Evolutionary conservation across 257 asterid species (phyloP).

Genomic region (Hygrophila difformis): DNA sequence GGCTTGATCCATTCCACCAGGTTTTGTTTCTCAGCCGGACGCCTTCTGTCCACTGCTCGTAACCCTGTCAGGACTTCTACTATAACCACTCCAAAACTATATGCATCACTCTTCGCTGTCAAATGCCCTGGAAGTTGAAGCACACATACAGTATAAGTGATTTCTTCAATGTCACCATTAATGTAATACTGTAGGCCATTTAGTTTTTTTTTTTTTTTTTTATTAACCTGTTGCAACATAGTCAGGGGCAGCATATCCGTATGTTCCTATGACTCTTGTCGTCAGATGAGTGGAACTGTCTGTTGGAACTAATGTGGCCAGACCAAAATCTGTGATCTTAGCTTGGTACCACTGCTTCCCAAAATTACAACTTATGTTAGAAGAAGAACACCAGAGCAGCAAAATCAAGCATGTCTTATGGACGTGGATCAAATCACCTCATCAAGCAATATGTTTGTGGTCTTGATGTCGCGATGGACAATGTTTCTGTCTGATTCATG

Average conservation of each 20-base stretch:
- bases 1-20: conserved; percentile 18
- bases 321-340: conserved; percentile 20
- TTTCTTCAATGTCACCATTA: too few relatives aligned
- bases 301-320: conserved; percentile 18
- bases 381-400: not conserved
- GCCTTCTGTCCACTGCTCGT: conserved; percentile 7
- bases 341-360: conserved; percentile 15
- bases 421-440: conserved; percentile 9
- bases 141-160: not conserved
- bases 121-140: conserved; percentile 16
- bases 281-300: conserved; percentile 13
- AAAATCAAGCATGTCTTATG: not conserved
- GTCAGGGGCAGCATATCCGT: conserved; percentile 24
- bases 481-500: not conserved
- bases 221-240: conserved; percentile 13
- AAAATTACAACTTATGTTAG: not conserved
- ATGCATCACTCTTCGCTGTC: conserved; percentile 20
- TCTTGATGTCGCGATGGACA: not conserved
- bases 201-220: too few relatives aligned
- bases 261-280: conserved; percentile 17
- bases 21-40: conserved; percentile 9
- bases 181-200: too few relatives aligned
- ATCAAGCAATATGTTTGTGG: conserved; percentile 10
- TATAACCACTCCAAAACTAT: conserved; percentile 18
- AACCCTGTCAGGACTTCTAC: conserved; percentile 19